Evolutionary conservation across 768 basidiomycete species (phyloP).

Genomic region (Auricularia auricula-judae): DNA sequence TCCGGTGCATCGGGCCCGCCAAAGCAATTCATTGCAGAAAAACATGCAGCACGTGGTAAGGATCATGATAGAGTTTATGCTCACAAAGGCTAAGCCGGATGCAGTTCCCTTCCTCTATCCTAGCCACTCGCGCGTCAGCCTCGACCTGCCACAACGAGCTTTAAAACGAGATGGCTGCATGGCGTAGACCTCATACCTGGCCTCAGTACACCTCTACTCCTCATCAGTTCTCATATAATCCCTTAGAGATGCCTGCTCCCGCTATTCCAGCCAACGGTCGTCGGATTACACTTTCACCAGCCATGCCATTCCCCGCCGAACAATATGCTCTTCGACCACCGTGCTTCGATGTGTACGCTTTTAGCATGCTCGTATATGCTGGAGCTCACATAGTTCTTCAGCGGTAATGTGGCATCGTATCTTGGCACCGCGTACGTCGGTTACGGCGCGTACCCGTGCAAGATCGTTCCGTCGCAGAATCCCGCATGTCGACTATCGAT

Average conservation of each 20-base stretch:
- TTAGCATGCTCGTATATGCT: conserved; percentile 19
- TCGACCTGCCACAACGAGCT: neutral
- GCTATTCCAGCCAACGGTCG: conserved; percentile 52
- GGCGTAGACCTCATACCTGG: neutral
- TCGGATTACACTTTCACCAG: conserved; percentile 43
- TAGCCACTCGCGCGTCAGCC: neutral
- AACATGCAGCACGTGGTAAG: neutral
- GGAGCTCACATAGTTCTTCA: conserved; percentile 16
- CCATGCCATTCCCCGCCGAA: conserved; percentile 32
- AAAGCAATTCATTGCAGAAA: neutral
- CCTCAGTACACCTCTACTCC: neutral
- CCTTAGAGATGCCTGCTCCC: neutral
- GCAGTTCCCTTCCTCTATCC: too few relatives aligned
- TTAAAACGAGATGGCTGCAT: neutral
- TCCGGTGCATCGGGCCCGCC: neutral
- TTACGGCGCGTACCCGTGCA: conserved; percentile 70
- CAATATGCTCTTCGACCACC: conserved; percentile 38
- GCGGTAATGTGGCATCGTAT: conserved; percentile 39
- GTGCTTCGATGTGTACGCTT: conserved; percentile 31
- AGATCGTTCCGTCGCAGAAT: conserved; percentile 54
- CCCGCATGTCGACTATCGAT: conserved; percentile 46
- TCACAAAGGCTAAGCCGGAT: neutral
- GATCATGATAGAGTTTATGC: neutral
- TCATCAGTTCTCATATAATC: neutral
- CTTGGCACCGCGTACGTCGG: conserved; percentile 62